phyloP scores from a whole-genome alignment of 495 filamentous ascomycete species.

The Opeltia flavorubescens region DNA sequence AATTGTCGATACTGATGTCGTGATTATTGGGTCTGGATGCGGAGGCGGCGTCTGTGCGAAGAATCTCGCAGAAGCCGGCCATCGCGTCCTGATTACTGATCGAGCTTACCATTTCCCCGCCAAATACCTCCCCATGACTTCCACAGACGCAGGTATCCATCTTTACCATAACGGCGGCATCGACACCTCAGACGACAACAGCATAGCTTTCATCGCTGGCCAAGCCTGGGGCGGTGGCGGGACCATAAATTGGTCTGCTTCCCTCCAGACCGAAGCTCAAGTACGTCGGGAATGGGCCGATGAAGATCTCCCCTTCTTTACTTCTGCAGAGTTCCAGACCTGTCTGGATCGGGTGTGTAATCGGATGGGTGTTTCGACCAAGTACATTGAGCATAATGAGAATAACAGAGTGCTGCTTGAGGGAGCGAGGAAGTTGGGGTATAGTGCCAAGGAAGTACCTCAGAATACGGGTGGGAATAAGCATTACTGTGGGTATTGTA shows the following conservation, averaged over 20 bases:
- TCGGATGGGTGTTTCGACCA: slow-evolving; percentile 64
- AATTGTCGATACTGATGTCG: slow-evolving; percentile 62
- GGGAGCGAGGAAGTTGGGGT: slow-evolving; percentile 64
- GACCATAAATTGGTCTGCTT: slow-evolving; percentile 80
- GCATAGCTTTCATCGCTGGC: slow-evolving; percentile 48
- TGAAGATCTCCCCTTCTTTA: slow-evolving; percentile 60
- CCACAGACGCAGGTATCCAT: slow-evolving; percentile 37
- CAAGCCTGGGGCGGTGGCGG: slow-evolving; percentile 77
- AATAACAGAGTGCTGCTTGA: slow-evolving; percentile 56
- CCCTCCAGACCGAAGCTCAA: slow-evolving; percentile 63
- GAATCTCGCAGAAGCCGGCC: slow-evolving; percentile 60
- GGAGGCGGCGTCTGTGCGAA: slow-evolving; percentile 77
- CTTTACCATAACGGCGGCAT: slow-evolving; percentile 50
- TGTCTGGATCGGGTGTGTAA: slow-evolving; percentile 59
- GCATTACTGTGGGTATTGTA: slow-evolving; percentile 72
- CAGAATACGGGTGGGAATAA: slow-evolving; percentile 60
- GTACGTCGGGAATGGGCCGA: slow-evolving; percentile 76
- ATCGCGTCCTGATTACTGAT: slow-evolving; percentile 67
- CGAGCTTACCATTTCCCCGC: slow-evolving; percentile 63
- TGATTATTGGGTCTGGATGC: slow-evolving; percentile 77
- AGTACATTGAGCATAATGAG: slow-evolving; percentile 54
- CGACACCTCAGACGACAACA: slow-evolving; percentile 45
- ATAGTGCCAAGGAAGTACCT: slow-evolving; percentile 51
- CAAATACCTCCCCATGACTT: slow-evolving; percentile 57
- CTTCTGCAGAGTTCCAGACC: slow-evolving; percentile 56